A percentile compares a stretch with the other conserved stretches of the same genome.
phyloP scores from a whole-genome alignment of 2,329 filamentous ascomycete genomes.

The Cladosporium sp. region DNA sequence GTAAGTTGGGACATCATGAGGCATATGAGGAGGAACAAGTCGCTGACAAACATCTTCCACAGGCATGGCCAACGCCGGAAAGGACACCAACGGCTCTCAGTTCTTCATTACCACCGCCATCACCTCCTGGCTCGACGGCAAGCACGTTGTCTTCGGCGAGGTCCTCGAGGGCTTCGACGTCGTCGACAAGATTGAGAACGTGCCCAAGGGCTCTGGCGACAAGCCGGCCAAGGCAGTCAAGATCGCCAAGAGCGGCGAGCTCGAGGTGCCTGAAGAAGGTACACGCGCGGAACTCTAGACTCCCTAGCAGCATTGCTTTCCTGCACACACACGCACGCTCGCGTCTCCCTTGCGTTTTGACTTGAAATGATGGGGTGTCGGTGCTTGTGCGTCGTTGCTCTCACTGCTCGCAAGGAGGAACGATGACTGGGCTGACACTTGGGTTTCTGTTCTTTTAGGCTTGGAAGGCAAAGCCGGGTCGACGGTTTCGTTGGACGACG shows the following conservation, averaged over 20 bases:
- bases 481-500: constrained; percentile 42
- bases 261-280: constrained; percentile 85
- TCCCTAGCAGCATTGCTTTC: constrained; percentile 3
- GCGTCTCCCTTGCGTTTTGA: background rate
- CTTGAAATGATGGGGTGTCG: constrained; percentile 19
- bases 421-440: constrained; percentile 20
- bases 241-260: constrained; percentile 81
- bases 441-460: constrained; percentile 38
- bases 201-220: constrained; percentile 64
- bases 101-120: constrained; percentile 88
- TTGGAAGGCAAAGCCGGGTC: constrained; percentile 45
- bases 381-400: constrained; percentile 23
- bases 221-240: constrained; percentile 69
- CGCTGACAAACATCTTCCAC: constrained; percentile 18
- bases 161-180: constrained; percentile 83
- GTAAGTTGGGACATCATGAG: constrained; percentile 41
- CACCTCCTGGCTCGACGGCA: constrained; percentile 79
- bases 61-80: constrained; percentile 82
- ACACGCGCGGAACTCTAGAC: constrained; percentile 83
- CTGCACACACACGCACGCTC: background rate
- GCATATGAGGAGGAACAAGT: background rate
- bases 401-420: constrained; percentile 10
- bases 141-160: constrained; percentile 86
- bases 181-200: constrained; percentile 75
- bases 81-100: constrained; percentile 84